These are phyloP conservation scores for Mycena vulgaris DNA, from an alignment of 768 basidiomycete genomes.

Conservation along the genomic window DNA sequence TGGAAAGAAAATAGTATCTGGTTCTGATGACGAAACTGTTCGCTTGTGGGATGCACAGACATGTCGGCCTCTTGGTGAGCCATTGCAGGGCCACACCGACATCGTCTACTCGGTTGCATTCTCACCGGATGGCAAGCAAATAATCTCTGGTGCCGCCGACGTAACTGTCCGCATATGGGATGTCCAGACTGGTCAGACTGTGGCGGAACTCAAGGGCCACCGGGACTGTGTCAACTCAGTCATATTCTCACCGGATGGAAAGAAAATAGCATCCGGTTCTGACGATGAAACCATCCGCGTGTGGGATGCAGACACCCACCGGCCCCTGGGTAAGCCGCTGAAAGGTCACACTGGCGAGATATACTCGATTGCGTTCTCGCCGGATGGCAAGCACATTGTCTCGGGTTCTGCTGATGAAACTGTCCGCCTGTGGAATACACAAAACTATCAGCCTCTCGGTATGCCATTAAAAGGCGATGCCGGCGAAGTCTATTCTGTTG, in stretches of 20 bases:
- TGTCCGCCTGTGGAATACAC: too few species aligned
- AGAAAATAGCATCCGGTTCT: neutral
- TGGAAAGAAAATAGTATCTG: neutral
- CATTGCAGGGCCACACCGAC: slow-evolving; percentile 4
- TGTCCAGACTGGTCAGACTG: neutral
- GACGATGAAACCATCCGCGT: neutral
- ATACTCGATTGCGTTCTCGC: slow-evolving; percentile 3
- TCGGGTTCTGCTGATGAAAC: neutral
- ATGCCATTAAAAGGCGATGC: neutral
- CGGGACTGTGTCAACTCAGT: neutral
- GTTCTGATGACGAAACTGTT: neutral
- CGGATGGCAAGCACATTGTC: slow-evolving; percentile 6
- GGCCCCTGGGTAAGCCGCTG: neutral
- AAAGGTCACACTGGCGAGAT: slow-evolving; percentile 1
- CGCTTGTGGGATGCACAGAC: too few species aligned
- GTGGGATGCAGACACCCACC: neutral
- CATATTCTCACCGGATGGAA: neutral
- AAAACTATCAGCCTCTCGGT: neutral
- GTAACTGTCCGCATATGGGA: slow-evolving; percentile 7
- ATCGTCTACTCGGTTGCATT: too few species aligned
- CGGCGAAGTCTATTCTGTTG: neutral
- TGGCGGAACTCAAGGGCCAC: slow-evolving; percentile 2
- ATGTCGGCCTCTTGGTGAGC: neutral
- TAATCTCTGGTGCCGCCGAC: neutral
- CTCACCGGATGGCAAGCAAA: slow-evolving; percentile 7